Conservation (phyloP, 176 grass and related monocot species). For the Otatea glauca region DNA sequence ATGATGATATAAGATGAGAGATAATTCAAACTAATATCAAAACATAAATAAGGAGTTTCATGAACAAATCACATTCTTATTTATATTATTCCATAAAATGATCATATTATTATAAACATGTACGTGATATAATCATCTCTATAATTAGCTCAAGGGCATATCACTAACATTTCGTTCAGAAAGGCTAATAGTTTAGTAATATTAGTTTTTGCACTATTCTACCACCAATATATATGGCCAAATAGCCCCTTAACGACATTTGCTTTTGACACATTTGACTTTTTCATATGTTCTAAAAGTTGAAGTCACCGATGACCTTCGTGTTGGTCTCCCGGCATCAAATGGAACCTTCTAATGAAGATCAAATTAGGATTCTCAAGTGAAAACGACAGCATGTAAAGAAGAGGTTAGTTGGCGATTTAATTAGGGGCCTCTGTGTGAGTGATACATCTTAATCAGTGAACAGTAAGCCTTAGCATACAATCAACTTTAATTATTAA, state of each 20-base stretch:
- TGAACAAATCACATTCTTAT: too few relatives aligned
- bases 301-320: background rate
- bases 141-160: too few relatives aligned
- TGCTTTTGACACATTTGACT: conserved; percentile 35
- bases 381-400: background rate
- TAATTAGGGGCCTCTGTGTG: background rate
- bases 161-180: too few relatives aligned
- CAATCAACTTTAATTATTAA: background rate
- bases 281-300: background rate
- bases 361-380: background rate
- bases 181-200: background rate
- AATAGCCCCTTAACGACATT: background rate
- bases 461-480: background rate
- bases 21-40: too few relatives aligned
- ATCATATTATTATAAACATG: too few relatives aligned
- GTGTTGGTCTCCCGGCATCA: background rate
- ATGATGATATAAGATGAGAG: too few relatives aligned
- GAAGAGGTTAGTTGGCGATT: conserved; percentile 19
- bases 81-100: too few relatives aligned
- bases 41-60: too few relatives aligned
- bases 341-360: conserved; percentile 36
- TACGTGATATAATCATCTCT: too few relatives aligned
- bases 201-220: conserved; percentile 9
- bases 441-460: background rate
- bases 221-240: conserved; percentile 32